Base-by-base conservation (phyloP, 305 asterid genomes). In the Ajuga reptans region DNA sequence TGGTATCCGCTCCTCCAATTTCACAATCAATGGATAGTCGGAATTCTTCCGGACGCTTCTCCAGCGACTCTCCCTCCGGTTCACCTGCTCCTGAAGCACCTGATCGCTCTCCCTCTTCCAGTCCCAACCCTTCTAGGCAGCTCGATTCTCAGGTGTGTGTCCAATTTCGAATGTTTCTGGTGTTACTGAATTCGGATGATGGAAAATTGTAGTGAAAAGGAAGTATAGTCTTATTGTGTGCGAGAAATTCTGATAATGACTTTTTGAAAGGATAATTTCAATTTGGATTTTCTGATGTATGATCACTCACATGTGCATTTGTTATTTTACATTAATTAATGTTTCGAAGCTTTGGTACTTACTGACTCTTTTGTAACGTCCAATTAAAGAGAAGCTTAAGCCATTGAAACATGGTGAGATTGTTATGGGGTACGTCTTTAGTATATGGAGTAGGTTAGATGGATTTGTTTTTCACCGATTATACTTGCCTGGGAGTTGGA, bases 121-220 rank as follows among this genome's bases (percentile, higher is more conserved):
- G 82, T 45, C 72, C 89, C 39, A 79, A 87, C 53, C 78, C 85
- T 58, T 37, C 88, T 72, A 79, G 83, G 78, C 92, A 75, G 64
- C 64, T 59, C 37, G 95, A 84, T 46, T 58, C 51, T 70, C 91
- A 74, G 91, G 96, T 84, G 29, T 45, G 1, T 29, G 8, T 65
- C 31, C 15, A 41, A 29, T 66, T 71, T 52, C 65, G 11, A 15
- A 47, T 71, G 39, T 24, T 24, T 33, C n/a, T 18, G 63, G 31
- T 54, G 18, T 62, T 60, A 21, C 55, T 49, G 55, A 18, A 41
- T 34, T 64, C 45, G 0, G 58, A 36, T 11, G 14, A n/a, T 15
- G 66, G 56, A 9, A 14, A 53, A 36, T 54, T 64, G 66, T 42
- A 41, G 68, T 9, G 21, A 66, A n/a, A 33, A 36, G 55, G 63